Evolutionary conservation across 257 asterid genomes (phyloP), one percentile per base, ranked within the genome.

Genomic region (Nicotiana otophora): DNA sequence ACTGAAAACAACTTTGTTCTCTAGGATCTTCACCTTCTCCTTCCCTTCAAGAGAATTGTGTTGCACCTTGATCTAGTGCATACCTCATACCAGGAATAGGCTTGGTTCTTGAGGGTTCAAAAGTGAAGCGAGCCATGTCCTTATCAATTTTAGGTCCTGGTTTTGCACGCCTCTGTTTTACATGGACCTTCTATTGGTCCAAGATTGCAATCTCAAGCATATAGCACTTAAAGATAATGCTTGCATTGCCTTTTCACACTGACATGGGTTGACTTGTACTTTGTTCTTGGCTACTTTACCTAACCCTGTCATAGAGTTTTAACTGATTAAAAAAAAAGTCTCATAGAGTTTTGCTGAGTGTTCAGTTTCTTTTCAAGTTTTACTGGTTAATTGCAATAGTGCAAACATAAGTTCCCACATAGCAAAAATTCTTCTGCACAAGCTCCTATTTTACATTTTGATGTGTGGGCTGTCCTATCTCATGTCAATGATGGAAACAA

Each of bases 71-170:
- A 16, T 72, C 23, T 72, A 72, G 79, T 23, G 79, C 20, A 11
- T 46, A 17, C 61, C 61, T 10, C 57, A 72, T 46, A 23, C 36
- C 8, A 46, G 36, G 78, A 42, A 72, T 72, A 46, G 4, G n/a
- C 11, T 72, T 72, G 58, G 58, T n/a, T 72, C 36, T 72, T 72
- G 61, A 23, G 26, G 60, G 48, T 12, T 72, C 60, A 72, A 42
- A 23, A 72, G 60, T 72, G 46, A 69, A 39, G 77, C 57, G 31
- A 69, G 78, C 57, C 78, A 69, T n/a, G 78, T 69, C 34, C n/a
- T 5, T 69, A 5, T n/a, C 33, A 69, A 39, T 69, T 69, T 39
- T 69, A 39, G 57, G 6, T 23, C 48, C 7, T 53, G 36, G n/a
- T 46, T 20, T 72, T 72, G 78, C 61, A 72, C 23, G 11, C 33